A percentile compares a stretch with the other conserved stretches of the same genome.
These are phyloP conservation scores for Liquidambar formosana DNA, from an alignment of 164 flowering plant genomes.

Conservation along the genomic window DNA sequence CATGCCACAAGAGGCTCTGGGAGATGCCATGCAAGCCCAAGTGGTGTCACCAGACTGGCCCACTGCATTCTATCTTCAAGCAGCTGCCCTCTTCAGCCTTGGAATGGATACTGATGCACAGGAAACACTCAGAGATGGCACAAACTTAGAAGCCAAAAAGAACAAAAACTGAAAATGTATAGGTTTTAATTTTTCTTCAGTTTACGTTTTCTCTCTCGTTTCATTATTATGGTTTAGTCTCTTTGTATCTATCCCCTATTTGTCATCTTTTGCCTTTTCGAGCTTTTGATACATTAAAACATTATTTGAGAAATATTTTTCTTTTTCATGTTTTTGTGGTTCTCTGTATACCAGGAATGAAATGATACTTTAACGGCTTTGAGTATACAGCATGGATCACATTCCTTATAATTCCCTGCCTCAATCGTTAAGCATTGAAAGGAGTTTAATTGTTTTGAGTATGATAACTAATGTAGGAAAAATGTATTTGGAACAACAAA, in stretches of 20 bases:
- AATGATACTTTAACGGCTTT: too few relatives aligned
- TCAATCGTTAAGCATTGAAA: too few relatives aligned
- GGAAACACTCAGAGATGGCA: conserved; percentile 74
- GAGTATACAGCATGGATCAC: too few relatives aligned
- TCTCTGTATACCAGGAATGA: too few relatives aligned
- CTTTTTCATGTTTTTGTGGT: too few relatives aligned
- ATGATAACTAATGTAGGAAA: too few relatives aligned
- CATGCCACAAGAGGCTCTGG: conserved; percentile 79
- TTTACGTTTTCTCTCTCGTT: not conserved
- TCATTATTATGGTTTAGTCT: not conserved
- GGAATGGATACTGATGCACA: conserved; percentile 88
- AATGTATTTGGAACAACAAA: too few relatives aligned
- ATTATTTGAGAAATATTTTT: conserved; percentile 11
- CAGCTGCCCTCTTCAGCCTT: conserved; percentile 75
- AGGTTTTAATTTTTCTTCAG: conserved; percentile 26
- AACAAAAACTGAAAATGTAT: conserved; percentile 57
- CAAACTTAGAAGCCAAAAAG: conserved; percentile 66
- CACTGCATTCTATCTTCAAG: conserved; percentile 81
- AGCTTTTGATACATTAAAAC: not conserved
- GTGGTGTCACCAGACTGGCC: conserved; percentile 85
- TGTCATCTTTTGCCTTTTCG: not conserved
- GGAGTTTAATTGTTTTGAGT: too few relatives aligned
- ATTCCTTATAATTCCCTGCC: too few relatives aligned
- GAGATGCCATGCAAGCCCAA: conserved; percentile 91
- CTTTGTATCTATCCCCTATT: conserved; percentile 14